Evolutionary conservation across 257 asterid genomes (phyloP).

Genomic region (Parsonsia alboflavescens): DNA sequence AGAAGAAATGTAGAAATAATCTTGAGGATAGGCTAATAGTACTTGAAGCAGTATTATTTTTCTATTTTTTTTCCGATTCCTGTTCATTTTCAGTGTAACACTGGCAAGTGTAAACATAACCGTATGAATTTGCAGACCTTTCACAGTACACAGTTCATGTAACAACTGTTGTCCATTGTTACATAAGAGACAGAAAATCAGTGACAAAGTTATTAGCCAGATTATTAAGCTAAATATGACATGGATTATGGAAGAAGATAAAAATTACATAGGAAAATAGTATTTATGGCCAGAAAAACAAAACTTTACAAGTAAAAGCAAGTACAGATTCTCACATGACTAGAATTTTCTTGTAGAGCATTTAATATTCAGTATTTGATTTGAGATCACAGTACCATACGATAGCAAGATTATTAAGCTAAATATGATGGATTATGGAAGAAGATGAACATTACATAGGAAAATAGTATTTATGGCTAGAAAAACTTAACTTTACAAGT

Average conservation of each 20-base stretch:
- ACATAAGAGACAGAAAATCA: too few relatives aligned
- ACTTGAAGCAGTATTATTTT: not conserved
- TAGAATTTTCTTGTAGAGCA: not conserved
- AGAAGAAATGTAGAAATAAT: not conserved
- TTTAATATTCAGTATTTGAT: not conserved
- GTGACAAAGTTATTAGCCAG: too few relatives aligned
- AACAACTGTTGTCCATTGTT: not conserved
- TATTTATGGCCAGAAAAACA: not conserved
- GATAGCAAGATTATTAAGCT: not conserved
- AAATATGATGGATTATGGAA: not conserved
- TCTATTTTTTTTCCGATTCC: not conserved
- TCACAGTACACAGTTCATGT: not conserved
- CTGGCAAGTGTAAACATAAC: not conserved
- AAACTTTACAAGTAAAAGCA: not conserved
- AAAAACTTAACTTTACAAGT: not conserved
- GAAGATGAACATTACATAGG: not conserved
- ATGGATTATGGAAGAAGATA: not conserved
- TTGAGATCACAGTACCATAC: not conserved
- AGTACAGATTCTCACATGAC: not conserved
- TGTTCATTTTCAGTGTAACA: not conserved
- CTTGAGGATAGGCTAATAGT: not conserved
- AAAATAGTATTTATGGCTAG: not conserved
- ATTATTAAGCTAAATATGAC: not conserved
- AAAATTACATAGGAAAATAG: not conserved
- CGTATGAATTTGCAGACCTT: not conserved